phyloP scores from a whole-genome alignment of 148 eudicot genomes.

The Cornus kousa region DNA sequence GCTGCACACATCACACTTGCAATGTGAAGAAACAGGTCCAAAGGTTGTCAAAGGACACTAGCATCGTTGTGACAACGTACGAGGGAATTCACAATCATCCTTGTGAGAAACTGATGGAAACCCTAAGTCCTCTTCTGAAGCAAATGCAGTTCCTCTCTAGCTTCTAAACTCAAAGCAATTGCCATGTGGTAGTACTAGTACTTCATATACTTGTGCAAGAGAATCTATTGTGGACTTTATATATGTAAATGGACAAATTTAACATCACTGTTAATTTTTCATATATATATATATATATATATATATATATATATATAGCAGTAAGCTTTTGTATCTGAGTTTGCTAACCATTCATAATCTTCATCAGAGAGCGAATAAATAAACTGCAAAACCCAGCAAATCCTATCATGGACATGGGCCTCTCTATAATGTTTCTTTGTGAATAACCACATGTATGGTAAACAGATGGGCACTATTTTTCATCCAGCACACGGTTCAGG shows the following conservation, averaged over 20 bases:
- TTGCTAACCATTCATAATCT: neutral
- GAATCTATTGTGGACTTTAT: neutral
- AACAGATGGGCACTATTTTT: too few species aligned
- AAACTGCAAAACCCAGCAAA: too few species aligned
- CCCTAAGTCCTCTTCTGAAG: conserved; percentile 60
- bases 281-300: too few species aligned
- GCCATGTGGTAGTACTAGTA: too few species aligned
- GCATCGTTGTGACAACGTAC: conserved; percentile 63
- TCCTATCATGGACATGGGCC: too few species aligned
- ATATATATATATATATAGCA: too few species aligned
- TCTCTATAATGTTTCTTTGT: too few species aligned
- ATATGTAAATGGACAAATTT: neutral
- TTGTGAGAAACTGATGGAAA: conserved; percentile 67
- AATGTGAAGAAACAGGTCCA: conserved; percentile 83
- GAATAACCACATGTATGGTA: too few species aligned
- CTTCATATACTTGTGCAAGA: neutral
- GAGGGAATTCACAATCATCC: conserved; percentile 80
- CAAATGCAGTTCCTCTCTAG: conserved; percentile 60
- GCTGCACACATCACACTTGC: conserved; percentile 72
- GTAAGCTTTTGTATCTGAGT: too few species aligned
- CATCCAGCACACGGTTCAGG: too few species aligned
- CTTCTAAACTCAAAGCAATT: conserved; percentile 21
- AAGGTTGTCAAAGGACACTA: conserved; percentile 52
- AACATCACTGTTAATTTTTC: neutral
- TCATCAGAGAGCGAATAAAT: too few species aligned